Conservation (phyloP, 768 basidiomycete species). For the Lentinus tigrinus region DNA sequence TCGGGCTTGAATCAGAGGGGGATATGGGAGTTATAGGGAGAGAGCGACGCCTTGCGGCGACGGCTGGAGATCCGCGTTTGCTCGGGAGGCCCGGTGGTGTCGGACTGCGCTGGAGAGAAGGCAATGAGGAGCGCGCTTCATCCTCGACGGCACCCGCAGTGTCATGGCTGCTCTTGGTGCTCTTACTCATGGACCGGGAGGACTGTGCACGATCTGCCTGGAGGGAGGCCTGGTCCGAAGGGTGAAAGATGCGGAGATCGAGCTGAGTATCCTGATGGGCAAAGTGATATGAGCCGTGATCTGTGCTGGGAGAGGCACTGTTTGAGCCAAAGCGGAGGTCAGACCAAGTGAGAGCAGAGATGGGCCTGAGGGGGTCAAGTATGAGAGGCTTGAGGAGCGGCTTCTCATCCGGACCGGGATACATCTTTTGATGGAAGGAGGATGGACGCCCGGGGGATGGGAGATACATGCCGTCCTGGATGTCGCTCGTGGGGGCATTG, state of each 20-base stretch:
- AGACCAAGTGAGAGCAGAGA: constrained; percentile 29
- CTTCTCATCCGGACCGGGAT: constrained; percentile 22
- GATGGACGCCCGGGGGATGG: constrained; percentile 22
- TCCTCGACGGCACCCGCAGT: constrained; percentile 7
- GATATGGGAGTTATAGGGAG: constrained; percentile 17
- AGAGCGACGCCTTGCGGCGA: background rate
- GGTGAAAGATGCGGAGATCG: background rate
- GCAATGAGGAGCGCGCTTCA: constrained; percentile 14
- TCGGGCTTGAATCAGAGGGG: constrained; percentile 1
- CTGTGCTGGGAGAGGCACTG: constrained; percentile 17
- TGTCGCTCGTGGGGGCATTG: background rate
- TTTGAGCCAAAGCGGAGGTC: constrained; percentile 23
- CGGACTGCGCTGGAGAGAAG: constrained; percentile 20
- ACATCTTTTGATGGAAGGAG: constrained; percentile 24
- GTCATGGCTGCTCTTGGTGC: background rate
- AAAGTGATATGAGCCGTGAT: constrained; percentile 1
- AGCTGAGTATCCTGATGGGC: constrained; percentile 5
- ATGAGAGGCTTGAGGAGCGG: constrained; percentile 20
- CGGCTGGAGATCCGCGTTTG: constrained; percentile 14
- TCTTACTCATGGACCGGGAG: constrained; percentile 14
- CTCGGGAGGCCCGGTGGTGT: constrained; percentile 24
- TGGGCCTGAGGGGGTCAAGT: constrained; percentile 20
- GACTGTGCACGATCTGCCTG: constrained; percentile 22
- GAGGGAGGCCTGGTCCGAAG: constrained; percentile 12
- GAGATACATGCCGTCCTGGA: constrained; percentile 2